A percentile compares a stretch with the other conserved stretches of the same genome.
Conservation (phyloP, 148 eudicot genomes). For the Nepenthes gracilis region DNA sequence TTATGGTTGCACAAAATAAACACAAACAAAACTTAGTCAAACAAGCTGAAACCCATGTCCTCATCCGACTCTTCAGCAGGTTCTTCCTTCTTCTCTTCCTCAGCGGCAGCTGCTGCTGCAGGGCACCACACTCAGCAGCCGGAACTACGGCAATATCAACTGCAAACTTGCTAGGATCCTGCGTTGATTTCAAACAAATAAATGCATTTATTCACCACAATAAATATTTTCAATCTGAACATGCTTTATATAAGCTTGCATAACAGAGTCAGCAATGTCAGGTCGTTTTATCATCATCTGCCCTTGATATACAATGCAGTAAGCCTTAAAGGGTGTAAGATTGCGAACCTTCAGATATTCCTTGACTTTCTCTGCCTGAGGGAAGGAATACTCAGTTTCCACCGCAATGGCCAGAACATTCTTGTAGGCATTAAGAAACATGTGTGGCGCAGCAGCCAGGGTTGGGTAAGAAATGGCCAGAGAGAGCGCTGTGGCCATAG, state of each 20-base stretch:
- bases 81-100: constrained; percentile 53
- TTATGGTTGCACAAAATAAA: too few relatives aligned
- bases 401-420: constrained; percentile 49
- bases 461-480: constrained; percentile 65
- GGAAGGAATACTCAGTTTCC: constrained; percentile 56
- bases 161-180: constrained; percentile 79
- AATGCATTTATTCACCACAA: neutral
- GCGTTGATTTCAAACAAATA: neutral
- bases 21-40: constrained; percentile 23
- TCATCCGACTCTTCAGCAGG: constrained; percentile 64
- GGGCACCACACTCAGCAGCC: constrained; percentile 20
- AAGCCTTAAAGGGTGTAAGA: too few relatives aligned
- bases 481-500: constrained; percentile 41
- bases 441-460: constrained; percentile 64
- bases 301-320: too few relatives aligned
- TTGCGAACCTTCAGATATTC: constrained; percentile 49
- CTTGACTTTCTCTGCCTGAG: constrained; percentile 55
- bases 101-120: constrained; percentile 29
- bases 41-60: constrained; percentile 46
- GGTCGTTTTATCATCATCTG: too few relatives aligned
- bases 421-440: constrained; percentile 67
- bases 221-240: neutral
- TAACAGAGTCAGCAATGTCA: too few relatives aligned
- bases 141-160: constrained; percentile 38
- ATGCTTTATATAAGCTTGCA: neutral